Conservation (phyloP, 2,329 filamentous ascomycete species). For the Arthrobotrys iridis region DNA sequence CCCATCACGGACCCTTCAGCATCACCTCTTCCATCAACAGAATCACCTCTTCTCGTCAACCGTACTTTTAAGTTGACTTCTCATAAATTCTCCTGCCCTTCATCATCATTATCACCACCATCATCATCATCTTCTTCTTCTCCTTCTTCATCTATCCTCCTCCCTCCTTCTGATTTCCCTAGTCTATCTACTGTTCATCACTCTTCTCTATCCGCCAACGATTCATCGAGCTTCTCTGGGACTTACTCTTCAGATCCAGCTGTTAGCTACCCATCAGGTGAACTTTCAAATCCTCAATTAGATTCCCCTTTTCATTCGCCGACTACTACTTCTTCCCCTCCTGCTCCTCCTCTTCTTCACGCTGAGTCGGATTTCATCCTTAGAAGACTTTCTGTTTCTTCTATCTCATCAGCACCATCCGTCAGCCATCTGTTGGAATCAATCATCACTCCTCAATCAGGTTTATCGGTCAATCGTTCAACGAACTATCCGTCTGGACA, state of each 20-base stretch:
- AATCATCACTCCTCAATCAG: not conserved
- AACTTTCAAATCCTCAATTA: not conserved
- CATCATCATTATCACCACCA: not conserved
- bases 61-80: constrained; percentile 13
- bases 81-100: not conserved
- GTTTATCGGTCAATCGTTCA: not conserved
- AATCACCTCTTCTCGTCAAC: constrained; percentile 4
- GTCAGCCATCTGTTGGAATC: not conserved
- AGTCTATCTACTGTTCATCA: not conserved
- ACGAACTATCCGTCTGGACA: constrained; percentile 4
- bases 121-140: not conserved
- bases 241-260: not conserved
- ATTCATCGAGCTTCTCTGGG: not conserved
- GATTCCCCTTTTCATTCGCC: not conserved
- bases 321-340: not conserved
- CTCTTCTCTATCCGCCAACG: not conserved
- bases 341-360: not conserved
- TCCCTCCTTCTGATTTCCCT: not conserved
- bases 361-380: not conserved
- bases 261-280: not conserved
- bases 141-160: not conserved
- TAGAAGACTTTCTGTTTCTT: not conserved
- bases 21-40: not conserved
- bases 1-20: not conserved
- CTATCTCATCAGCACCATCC: not conserved